Evolutionary conservation across 2,329 filamentous ascomycete species (phyloP), one percentile per base, ranked within the genome.

Genomic region (Diplodia intermedia): DNA sequence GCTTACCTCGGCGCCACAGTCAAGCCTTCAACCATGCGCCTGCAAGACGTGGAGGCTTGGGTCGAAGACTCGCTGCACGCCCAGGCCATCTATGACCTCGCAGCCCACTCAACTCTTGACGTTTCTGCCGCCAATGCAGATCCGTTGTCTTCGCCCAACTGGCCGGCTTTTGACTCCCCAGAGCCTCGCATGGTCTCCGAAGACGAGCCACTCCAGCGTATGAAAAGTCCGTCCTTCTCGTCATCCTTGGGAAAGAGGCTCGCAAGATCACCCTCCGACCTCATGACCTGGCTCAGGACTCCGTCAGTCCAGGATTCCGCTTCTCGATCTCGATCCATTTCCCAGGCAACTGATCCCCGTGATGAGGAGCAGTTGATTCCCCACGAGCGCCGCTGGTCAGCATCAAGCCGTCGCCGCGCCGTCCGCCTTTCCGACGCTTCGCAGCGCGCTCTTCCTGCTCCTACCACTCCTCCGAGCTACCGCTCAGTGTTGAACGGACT

Each of bases 61-160:
- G 60, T 63, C 20, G 60, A 63, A 31, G 60, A 63, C 26, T 63
- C 60, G 7, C 60, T 63, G 4, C 60, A 63, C n/a, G 60, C 60
- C 4, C 60, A 63, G n/a, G 43, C 29, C 12, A 26, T n/a, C n/a
- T 52, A 52, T 15, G 31, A 31, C 60, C 33, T 52, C 2, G 38
- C 60, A 20, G 29, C 60, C 12, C n/a, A 7, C 29, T 52, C 60
- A 9, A 43, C 60, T 8, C 43, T 50, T n/a, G 47, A 52, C n/a
- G 7, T n/a, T 15, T 4, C 60, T 1, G 47, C 43, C 5, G 11
- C 47, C 18, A 52, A n/a, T 20, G 4, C 29, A 18, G 40, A n/a
- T 11, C 50, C 23, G n/a, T 12, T 12, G 29, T 14, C 23, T 1
- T 38, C 20, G 5, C 29, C 43, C 47, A 26, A 38, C 12, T 63